Conservation (phyloP, 495 filamentous ascomycete genomes). For the Beverwykella pulmonaria region DNA sequence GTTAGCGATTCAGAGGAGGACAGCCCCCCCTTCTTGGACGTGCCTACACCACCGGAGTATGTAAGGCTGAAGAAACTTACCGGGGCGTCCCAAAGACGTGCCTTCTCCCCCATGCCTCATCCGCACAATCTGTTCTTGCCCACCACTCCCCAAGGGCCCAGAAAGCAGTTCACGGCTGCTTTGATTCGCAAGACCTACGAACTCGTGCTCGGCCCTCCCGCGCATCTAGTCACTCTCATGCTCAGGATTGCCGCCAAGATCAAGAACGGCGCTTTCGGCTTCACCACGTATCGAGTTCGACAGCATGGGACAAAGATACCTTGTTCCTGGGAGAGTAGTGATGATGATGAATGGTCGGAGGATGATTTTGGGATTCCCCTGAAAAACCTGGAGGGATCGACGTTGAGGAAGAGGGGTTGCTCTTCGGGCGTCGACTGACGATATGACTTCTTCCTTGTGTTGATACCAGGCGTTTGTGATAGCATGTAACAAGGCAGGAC, state of each 20-base stretch:
- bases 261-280: conserved; percentile 56
- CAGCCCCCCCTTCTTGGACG: conserved; percentile 44
- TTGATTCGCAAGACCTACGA: conserved; percentile 76
- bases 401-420: conserved; percentile 7
- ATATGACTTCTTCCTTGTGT: conserved; percentile 3
- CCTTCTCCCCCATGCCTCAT: conserved; percentile 71
- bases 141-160: conserved; percentile 42
- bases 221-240: conserved; percentile 74
- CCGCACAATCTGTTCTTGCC: conserved; percentile 65
- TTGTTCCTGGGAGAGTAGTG: conserved; percentile 59
- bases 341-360: conserved; percentile 45
- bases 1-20: conserved; percentile 39
- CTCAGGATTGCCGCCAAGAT: conserved; percentile 77
- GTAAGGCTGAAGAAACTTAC: conserved; percentile 56
- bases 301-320: conserved; percentile 53
- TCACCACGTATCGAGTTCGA: conserved; percentile 33
- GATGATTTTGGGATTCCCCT: conserved; percentile 48
- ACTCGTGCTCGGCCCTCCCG: conserved; percentile 73
- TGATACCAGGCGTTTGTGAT: conserved; percentile 31
- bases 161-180: conserved; percentile 63
- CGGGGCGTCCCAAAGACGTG: conserved; percentile 58
- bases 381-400: conserved; percentile 34
- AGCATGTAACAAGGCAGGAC: conserved; percentile 21
- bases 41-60: conserved; percentile 54
- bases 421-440: conserved; percentile 29